Conservation (phyloP, 352 stramenopile genomes). For the Sclerospora graminicola region DNA sequence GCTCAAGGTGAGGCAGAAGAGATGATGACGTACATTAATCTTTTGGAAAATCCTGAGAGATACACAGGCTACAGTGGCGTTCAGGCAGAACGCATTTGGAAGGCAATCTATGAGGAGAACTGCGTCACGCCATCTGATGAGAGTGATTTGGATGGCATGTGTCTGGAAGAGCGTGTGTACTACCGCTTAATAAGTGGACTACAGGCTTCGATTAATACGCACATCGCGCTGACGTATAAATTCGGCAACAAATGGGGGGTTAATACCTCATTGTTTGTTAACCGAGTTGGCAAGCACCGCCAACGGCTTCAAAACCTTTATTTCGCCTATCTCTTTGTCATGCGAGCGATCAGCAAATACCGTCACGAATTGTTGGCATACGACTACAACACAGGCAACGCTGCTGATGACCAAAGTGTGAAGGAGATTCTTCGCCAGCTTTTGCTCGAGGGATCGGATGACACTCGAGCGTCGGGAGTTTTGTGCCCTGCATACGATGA, state of each 20-base stretch:
- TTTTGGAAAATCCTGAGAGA: conserved; percentile 95
- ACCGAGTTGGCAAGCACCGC: conserved; percentile 86
- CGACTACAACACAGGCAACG: conserved; percentile 92
- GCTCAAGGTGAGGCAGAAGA: conserved; percentile 47
- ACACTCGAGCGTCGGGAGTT: conserved; percentile 15
- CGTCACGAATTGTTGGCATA: conserved; percentile 88
- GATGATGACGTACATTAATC: conserved; percentile 89
- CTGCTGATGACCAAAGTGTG: conserved; percentile 65
- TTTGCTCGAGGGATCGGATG: conserved; percentile 46
- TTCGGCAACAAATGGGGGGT: conserved; percentile 55
- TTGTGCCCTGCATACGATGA: conserved; percentile 44
- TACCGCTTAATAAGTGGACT: conserved; percentile 94
- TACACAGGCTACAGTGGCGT: conserved; percentile 96
- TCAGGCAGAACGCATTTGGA: conserved; percentile 90
- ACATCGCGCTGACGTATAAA: conserved; percentile 86
- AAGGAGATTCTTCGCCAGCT: conserved; percentile 59
- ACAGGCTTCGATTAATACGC: conserved; percentile 93
- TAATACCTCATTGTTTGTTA: conserved; percentile 75
- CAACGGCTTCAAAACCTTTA: conserved; percentile 97
- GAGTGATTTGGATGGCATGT: conserved; percentile 62
- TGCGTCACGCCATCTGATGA: conserved; percentile 81
- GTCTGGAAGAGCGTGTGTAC: conserved; percentile 92
- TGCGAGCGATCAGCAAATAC: conserved; percentile 92
- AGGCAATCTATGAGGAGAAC: conserved; percentile 97
- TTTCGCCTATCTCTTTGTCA: conserved; percentile 96